Conservation (phyloP, 306 rosid genomes). For the Lagenaria siceraria region DNA sequence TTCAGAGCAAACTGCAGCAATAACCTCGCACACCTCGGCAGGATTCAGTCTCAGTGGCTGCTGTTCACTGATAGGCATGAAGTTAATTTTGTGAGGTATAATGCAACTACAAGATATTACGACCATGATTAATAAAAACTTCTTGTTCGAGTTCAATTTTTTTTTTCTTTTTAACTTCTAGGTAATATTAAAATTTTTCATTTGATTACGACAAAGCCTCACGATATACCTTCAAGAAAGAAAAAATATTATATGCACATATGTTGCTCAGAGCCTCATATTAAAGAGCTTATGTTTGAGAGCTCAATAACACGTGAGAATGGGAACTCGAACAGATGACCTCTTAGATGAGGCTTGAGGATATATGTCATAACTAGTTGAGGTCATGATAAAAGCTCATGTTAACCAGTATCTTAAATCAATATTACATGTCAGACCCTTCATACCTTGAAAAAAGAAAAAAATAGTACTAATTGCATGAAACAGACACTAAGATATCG, state of each 20-base stretch:
- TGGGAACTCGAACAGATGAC: background rate
- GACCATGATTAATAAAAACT: background rate
- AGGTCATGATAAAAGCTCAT: background rate
- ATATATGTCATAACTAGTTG: background rate
- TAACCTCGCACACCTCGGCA: conserved; percentile 91
- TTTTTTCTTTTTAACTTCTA: background rate
- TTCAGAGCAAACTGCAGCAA: conserved; percentile 98
- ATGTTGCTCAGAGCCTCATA: background rate
- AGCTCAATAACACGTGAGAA: background rate
- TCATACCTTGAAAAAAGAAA: background rate
- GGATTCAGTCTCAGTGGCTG: conserved; percentile 95
- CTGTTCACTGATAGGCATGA: conserved; percentile 70
- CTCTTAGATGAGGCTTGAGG: background rate
- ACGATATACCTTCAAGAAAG: background rate
- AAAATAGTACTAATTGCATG: background rate
- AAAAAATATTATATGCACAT: background rate
- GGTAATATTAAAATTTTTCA: background rate
- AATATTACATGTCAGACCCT: background rate
- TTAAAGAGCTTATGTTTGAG: no score
- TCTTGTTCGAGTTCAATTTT: background rate
- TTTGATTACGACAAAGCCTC: background rate
- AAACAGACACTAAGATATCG: background rate
- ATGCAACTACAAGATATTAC: conserved; percentile 1
- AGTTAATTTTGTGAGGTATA: conserved; percentile 24
- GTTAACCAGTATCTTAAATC: background rate